Conservation (phyloP, 1,284 basidiomycete genomes). For the Testicularia cyperi region DNA sequence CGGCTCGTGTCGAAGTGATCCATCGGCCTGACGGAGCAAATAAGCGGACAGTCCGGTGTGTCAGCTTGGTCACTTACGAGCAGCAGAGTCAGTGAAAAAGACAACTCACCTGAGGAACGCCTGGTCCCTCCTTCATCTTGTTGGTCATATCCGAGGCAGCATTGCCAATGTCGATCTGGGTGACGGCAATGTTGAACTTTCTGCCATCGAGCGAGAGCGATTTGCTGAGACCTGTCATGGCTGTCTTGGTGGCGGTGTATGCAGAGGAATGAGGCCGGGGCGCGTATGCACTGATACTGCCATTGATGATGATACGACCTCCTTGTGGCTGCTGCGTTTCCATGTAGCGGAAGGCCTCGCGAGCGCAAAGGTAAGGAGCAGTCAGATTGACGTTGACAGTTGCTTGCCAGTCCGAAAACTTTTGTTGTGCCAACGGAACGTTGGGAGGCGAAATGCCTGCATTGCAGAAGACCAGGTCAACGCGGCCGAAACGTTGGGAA, state of each 20-base stretch:
- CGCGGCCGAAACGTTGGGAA: constrained; percentile 25
- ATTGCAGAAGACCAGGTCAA: constrained; percentile 48
- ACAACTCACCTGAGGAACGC: constrained; percentile 25
- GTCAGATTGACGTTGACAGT: constrained; percentile 47
- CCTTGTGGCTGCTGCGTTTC: constrained; percentile 36
- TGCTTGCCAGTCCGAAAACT: constrained; percentile 42
- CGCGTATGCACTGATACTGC: constrained; percentile 41
- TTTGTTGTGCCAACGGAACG: constrained; percentile 33
- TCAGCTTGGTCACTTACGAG: too few species aligned
- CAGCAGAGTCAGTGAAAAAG: too few species aligned
- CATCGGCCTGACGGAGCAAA: constrained; percentile 35
- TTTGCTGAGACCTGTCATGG: constrained; percentile 44
- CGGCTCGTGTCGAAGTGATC: constrained; percentile 35
- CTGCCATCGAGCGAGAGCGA: constrained; percentile 44
- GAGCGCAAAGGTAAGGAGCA: constrained; percentile 40
- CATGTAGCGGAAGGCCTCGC: constrained; percentile 50
- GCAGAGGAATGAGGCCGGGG: constrained; percentile 31
- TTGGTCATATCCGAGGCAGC: constrained; percentile 46
- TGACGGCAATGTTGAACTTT: constrained; percentile 39
- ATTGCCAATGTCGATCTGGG: constrained; percentile 50
- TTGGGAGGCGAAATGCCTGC: constrained; percentile 45
- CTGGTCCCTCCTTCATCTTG: constrained; percentile 37
- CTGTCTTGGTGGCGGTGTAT: constrained; percentile 49
- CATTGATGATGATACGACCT: constrained; percentile 50
- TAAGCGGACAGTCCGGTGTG: too few species aligned